Evolutionary conservation across 2,329 filamentous ascomycete genomes (phyloP).

Genomic region (Pseudocercospora macadamiae): DNA sequence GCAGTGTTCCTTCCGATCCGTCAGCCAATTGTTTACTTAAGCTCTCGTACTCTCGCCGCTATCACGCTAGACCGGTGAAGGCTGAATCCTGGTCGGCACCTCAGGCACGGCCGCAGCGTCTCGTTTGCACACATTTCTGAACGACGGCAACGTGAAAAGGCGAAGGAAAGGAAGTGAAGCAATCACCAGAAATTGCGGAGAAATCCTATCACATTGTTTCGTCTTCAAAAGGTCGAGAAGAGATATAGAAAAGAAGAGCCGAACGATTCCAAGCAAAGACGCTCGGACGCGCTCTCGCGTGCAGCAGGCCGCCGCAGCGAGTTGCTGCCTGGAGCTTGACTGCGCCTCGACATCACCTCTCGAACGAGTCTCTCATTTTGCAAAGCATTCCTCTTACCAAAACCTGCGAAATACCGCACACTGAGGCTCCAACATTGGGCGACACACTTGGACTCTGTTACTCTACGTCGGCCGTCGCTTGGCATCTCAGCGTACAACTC

Average conservation of each 20-base stretch:
- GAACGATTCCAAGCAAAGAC: too few relatives aligned
- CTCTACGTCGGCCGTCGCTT: neutral
- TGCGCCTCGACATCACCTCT: constrained; percentile 1
- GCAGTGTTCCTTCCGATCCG: neutral
- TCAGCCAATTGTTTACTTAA: neutral
- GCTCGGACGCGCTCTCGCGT: neutral
- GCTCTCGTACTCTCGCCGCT: constrained; percentile 5
- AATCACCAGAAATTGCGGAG: too few relatives aligned
- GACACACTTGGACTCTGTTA: neutral
- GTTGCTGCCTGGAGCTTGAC: neutral
- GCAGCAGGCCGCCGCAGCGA: neutral
- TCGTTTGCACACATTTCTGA: neutral
- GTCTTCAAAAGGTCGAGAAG: too few relatives aligned
- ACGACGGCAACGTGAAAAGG: neutral
- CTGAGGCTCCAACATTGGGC: constrained; percentile 1
- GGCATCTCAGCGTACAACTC: neutral
- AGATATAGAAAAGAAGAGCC: too few relatives aligned
- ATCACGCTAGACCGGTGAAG: constrained; percentile 3
- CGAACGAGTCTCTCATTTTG: constrained; percentile 2
- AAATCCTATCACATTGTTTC: too few relatives aligned
- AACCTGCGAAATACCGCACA: neutral
- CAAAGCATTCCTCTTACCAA: neutral
- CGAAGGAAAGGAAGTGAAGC: neutral
- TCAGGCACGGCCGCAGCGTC: neutral
- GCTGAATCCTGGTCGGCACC: neutral